Conservation (phyloP, 306 rosid species). For the Astragalus membranaceus region DNA sequence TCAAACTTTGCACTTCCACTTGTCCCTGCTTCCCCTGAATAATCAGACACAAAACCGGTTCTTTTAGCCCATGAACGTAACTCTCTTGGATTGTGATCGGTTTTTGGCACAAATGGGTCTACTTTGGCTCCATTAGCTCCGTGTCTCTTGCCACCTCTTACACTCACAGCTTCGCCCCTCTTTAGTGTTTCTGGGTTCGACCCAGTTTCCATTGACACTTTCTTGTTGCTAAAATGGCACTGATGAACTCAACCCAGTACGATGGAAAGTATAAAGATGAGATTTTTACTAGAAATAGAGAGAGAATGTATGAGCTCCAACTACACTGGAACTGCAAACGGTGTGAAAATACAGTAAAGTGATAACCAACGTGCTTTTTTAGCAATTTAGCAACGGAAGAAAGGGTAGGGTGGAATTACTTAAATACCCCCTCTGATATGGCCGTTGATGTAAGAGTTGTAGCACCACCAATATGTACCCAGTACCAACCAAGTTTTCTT, state of each 20-base stretch:
- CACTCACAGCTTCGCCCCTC: conserved; percentile 18
- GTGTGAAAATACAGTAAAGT: conserved; percentile 4
- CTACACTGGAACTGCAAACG: conserved; percentile 4
- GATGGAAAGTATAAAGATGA: not conserved
- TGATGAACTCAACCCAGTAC: not conserved
- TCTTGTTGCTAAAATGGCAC: conserved; percentile 12
- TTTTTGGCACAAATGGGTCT: conserved; percentile 57
- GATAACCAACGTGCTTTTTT: conserved; percentile 15
- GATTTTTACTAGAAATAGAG: not conserved
- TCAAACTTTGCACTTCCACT: conserved; percentile 50
- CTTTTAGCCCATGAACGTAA: conserved; percentile 88
- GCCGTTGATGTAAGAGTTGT: conserved; percentile 24
- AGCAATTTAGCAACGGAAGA: not conserved
- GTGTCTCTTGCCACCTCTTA: conserved; percentile 26
- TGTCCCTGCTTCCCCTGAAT: conserved; percentile 59
- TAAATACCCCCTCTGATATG: conserved; percentile 25
- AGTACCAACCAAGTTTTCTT: too few relatives aligned
- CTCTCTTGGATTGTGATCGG: conserved; percentile 69
- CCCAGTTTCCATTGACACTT: conserved; percentile 43
- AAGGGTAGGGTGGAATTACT: conserved; percentile 22
- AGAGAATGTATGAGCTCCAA: conserved; percentile 16
- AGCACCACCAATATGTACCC: too few relatives aligned
- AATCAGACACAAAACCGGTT: conserved; percentile 87
- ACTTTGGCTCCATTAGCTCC: conserved; percentile 33
- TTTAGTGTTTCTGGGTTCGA: conserved; percentile 26